phyloP scores from a whole-genome alignment of 208 protist species.

The Crithidia brevicula region DNA sequence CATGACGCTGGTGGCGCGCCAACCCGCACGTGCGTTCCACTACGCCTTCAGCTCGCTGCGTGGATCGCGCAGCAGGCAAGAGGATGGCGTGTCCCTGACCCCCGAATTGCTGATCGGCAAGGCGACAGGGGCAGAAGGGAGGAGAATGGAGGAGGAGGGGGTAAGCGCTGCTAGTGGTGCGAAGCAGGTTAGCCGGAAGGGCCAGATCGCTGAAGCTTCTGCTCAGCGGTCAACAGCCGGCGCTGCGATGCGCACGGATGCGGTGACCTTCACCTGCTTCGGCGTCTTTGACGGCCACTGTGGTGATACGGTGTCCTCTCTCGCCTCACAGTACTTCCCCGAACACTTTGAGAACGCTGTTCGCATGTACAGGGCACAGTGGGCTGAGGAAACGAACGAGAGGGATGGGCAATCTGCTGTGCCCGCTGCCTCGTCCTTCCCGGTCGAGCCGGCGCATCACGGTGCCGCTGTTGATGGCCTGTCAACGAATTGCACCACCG shows the following conservation, averaged over 20 bases:
- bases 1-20: no score
- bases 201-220: no score
- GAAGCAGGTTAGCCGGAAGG: no score
- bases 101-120: constrained; percentile 21
- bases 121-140: neutral
- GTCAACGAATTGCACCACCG: no score
- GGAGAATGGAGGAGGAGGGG: neutral
- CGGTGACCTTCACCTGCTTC: constrained; percentile 37
- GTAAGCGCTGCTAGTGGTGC: no score
- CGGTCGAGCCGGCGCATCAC: no score
- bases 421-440: neutral
- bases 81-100: constrained; percentile 40
- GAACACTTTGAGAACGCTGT: constrained; percentile 59
- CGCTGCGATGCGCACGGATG: no score
- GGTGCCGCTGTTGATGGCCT: no score
- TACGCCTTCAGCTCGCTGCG: constrained; percentile 37
- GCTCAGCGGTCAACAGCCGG: no score
- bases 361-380: constrained; percentile 25
- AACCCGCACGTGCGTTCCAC: no score
- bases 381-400: neutral
- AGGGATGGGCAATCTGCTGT: neutral
- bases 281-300: constrained; percentile 85
- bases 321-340: constrained; percentile 58
- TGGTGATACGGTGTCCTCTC: constrained; percentile 50
- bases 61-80: constrained; percentile 39